Conservation (phyloP, 352 stramenopile genomes). For the Globisporangium radiosum region DNA sequence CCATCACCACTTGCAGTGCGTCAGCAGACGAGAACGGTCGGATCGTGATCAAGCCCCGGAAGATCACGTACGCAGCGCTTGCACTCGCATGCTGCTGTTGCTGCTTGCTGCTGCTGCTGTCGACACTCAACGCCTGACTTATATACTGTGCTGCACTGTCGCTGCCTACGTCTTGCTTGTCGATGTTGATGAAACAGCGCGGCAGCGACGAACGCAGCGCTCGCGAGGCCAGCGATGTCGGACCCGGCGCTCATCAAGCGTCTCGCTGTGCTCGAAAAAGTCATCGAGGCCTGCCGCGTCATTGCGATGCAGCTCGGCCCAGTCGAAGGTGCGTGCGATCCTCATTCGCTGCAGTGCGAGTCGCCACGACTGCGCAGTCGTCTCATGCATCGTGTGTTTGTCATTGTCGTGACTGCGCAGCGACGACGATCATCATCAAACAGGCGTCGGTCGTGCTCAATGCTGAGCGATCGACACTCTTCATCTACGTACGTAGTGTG, state of each 20-base stretch:
- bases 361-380: no score
- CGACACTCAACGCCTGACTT: neutral
- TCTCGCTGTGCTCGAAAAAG: constrained; percentile 64
- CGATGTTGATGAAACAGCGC: constrained; percentile 3
- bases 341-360: neutral
- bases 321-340: constrained; percentile 39
- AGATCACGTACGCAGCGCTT: constrained; percentile 38
- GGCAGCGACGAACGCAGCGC: constrained; percentile 3
- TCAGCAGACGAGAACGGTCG: constrained; percentile 80
- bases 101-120: neutral
- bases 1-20: constrained; percentile 24
- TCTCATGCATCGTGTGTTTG: neutral
- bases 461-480: constrained; percentile 86
- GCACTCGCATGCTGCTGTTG: neutral
- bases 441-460: constrained; percentile 85
- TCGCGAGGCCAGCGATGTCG: constrained; percentile 5
- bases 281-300: constrained; percentile 66
- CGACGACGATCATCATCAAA: constrained; percentile 82
- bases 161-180: neutral
- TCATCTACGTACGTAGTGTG: constrained; percentile 58
- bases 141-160: neutral
- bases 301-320: constrained; percentile 80
- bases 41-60: constrained; percentile 64
- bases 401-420: constrained; percentile 17
- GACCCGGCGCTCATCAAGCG: constrained; percentile 50